Evolutionary conservation across 176 grass and related monocot genomes (phyloP).

Genomic region (Eleusine coracana): DNA sequence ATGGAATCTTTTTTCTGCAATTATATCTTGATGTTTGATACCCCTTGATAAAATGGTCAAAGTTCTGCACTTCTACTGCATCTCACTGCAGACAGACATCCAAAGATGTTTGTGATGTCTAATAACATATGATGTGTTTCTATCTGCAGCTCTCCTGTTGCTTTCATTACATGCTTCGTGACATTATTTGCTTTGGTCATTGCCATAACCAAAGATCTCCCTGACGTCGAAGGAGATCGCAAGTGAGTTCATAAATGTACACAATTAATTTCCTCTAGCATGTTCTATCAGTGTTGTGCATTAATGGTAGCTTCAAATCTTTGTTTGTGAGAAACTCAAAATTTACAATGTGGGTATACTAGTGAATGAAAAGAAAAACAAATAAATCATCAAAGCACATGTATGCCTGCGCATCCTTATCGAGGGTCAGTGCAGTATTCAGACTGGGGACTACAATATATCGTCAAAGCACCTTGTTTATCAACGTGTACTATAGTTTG

Average conservation of each 20-base stretch:
- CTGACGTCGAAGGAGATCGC: slow-evolving; percentile 98
- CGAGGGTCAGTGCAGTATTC: neutral
- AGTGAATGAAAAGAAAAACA: neutral
- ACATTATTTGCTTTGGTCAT: slow-evolving; percentile 98
- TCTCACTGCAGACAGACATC: slow-evolving; percentile 41
- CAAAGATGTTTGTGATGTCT: slow-evolving; percentile 50
- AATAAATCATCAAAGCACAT: neutral
- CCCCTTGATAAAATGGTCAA: slow-evolving; percentile 42
- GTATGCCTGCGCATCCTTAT: neutral
- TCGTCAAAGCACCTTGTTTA: slow-evolving; percentile 5
- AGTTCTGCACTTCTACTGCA: slow-evolving; percentile 29
- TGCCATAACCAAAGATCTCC: slow-evolving; percentile 99
- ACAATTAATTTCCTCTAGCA: neutral
- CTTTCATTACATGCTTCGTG: slow-evolving; percentile 96
- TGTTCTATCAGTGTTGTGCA: neutral
- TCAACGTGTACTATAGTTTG: neutral
- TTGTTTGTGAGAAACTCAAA: neutral
- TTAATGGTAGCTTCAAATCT: neutral
- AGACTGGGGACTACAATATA: neutral
- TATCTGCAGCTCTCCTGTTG: slow-evolving; percentile 89
- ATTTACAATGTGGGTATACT: neutral
- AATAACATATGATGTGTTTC: slow-evolving; percentile 54
- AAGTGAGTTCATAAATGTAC: slow-evolving; percentile 68
- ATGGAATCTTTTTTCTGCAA: slow-evolving; percentile 10
- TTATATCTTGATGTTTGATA: slow-evolving; percentile 30